Base-by-base conservation (phyloP, 768 basidiomycete genomes). In the Leucocoprinus sp. region DNA sequence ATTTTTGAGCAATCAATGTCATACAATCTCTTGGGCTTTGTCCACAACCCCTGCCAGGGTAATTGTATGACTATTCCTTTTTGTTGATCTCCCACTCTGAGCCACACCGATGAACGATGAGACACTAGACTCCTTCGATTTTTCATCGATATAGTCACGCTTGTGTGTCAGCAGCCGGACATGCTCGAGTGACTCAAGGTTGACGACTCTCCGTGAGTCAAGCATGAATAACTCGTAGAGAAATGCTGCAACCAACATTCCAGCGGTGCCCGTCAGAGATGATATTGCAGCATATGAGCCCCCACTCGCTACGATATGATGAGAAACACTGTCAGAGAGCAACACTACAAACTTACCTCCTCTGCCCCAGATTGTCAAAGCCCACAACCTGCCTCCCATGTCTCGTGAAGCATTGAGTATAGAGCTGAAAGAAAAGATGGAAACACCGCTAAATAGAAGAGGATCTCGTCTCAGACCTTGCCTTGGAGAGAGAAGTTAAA, bases 361-460 rank as follows among this genome's bases (percentile, higher is more conserved):
- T n/a, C n/a, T n/a, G n/a, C n/a, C n/a, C n/a, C n/a, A n/a, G n/a
- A n/a, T n/a, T n/a, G n/a, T n/a, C n/a, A n/a, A n/a, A n/a, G n/a
- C n/a, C n/a, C n/a, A n/a, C n/a, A n/a, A n/a, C n/a, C 44, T 24
- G 14, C 44, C 44, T 5, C 44, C 44, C 9, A 45, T 26, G 9
- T 45, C 44, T 9, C 44, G 44, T 21, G 44, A 45, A 26, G 44
- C 38, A 14, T 45, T 45, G 23, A 45, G 8, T 5, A 45, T 38
- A 4, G 36, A 27, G 12, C 44, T 37, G 28, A 45, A 45, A 21
- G 36, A 18, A 36, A 36, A 45, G 12, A 45, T 45, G 14, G 37
- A 18, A 5, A 45, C 44, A 29, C 44, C 44, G 29, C 44, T 45
- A 24, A 23, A 12, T 45, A 24, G 31, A 12, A 34, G n/a, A 18